phyloP scores from a whole-genome alignment of 2,329 filamentous ascomycete species.

The Alternaria brassicae region DNA sequence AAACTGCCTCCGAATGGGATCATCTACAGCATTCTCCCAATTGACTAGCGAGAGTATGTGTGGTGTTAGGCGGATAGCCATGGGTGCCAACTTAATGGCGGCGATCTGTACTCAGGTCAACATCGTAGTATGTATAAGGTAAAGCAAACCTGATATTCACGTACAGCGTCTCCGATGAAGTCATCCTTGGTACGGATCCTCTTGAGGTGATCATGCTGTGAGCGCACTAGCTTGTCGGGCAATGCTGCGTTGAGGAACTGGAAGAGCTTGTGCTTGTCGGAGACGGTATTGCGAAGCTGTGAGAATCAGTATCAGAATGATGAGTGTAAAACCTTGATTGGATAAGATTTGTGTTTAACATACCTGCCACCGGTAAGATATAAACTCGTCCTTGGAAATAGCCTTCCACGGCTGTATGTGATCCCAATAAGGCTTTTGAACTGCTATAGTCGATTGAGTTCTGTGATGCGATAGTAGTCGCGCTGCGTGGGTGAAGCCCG shows the following conservation, averaged over 20 bases:
- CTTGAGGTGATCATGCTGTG: conserved; percentile 37
- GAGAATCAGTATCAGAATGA: background rate
- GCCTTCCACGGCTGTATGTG: conserved; percentile 59
- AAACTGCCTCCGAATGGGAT: conserved; percentile 68
- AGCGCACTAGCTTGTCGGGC: conserved; percentile 57
- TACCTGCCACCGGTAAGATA: conserved; percentile 64
- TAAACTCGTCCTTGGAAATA: conserved; percentile 58
- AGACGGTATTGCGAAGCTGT: conserved; percentile 60
- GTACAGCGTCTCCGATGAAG: conserved; percentile 61
- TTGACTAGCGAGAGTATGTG: conserved; percentile 66
- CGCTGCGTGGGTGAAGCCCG: background rate
- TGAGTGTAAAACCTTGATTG: background rate
- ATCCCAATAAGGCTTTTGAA: conserved; percentile 57
- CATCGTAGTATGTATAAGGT: background rate
- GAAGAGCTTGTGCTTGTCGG: conserved; percentile 56
- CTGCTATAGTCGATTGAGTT: conserved; percentile 18
- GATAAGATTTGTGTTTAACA: conserved; percentile 32
- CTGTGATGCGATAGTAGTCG: conserved; percentile 8
- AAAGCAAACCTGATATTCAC: background rate
- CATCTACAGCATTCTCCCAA: conserved; percentile 65
- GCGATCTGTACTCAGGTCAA: conserved; percentile 31
- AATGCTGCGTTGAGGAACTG: conserved; percentile 60
- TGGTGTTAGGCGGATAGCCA: conserved; percentile 67
- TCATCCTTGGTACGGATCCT: conserved; percentile 58
- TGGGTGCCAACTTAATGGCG: conserved; percentile 63